Evolutionary conservation across 129 eudicot species (phyloP), one percentile per base, ranked within the genome.

Genomic region (Centaurea solstitialis): DNA sequence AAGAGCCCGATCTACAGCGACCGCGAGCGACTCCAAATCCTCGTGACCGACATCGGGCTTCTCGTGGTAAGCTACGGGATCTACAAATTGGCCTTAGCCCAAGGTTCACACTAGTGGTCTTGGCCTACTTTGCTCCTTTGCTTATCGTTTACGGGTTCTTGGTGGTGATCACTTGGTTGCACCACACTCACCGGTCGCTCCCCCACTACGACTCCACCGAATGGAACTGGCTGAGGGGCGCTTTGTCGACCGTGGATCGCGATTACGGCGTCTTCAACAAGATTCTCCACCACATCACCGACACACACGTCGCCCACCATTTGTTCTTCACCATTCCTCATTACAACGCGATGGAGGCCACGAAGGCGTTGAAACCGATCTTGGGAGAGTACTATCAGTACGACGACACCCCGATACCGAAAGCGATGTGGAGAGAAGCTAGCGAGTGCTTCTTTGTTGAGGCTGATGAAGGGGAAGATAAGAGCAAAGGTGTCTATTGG

Each of bases 351-450:
- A 86, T 86, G 90, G 92, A 89, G 73, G 92, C 90, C 18, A 89
- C 92, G 18, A 89, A 83, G 23, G 90, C 90, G 0, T 86, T 86
- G 45, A 89, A 89, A 77, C 92, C 90, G 0, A 74, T 89, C 18
- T 67, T 89, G 39, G 90, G 90, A 9, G 87, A 89, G 21, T 89
- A 89, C 57, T 86, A 89, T 57, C 92, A 86, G 77, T 89, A 81
- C 21, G 92, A 89, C 23, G 85, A 84, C 61, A 89, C 92, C 0
- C 85, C 88, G 9, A 72, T 89, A 2, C 13, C 81, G n/a, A 81
- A 86, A 80, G 90, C 92, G 3, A 83, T 89, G 92, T 89, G 88
- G 88, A 84, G 92, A 53, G 92, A 89, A 84, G 88, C 86, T 30
- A 84, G 85, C 23, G 88, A 89, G 77, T 89, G 92, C 33, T 73